Evolutionary conservation across 2,329 filamentous ascomycete species (phyloP), one percentile per base, ranked within the genome.

Genomic region (Lasiodiplodia hormozganensis): DNA sequence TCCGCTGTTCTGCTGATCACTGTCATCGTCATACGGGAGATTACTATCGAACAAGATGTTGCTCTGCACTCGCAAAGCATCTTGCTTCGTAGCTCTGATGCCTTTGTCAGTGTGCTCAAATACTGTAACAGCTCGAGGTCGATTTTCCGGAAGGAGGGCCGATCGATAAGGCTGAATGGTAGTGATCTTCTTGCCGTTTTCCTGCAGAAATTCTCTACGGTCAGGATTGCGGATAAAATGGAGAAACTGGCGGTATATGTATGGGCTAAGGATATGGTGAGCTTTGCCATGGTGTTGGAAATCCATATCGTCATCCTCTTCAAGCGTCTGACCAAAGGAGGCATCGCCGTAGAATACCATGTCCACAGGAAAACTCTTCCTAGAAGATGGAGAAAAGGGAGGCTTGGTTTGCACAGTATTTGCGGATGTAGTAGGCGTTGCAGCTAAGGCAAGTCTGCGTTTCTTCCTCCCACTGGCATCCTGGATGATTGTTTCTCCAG

Each of bases 91-190:
- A 7, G 74, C 75, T 12, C 72, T 66, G 25, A 71, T 71, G 5
- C 69, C 67, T 2, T 69, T 57, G 14, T 69, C 69, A 21, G 49
- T 28, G 8, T 70, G 51, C n/a, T 74, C 73, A 34, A 79, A 65
- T 2, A 79, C 71, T 3, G 73, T 75, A 5, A 74, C 75, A n/a
- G 78, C 78, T n/a, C 71, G 72, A 12, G 70, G 65, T 34, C 73
- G 72, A 25, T 65, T 69, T 10, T 28, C 18, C 11, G 31, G 36
- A 14, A 70, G 54, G 8, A 75, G 31, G 2, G 54, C 34, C 21
- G 74, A 71, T 1, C 70, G 65, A 62, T 81, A 81, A 0, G 79
- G 78, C 18, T 72, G 69, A 11, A 80, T 58, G 5, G 72, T 75
- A 31, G 76, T 52, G 2, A 74, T 75, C n/a, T 69, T 58, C 21